A percentile compares a stretch with the other conserved stretches of the same genome.
phyloP scores from a whole-genome alignment of 345 rosid genomes.

The Citrus inodora region DNA sequence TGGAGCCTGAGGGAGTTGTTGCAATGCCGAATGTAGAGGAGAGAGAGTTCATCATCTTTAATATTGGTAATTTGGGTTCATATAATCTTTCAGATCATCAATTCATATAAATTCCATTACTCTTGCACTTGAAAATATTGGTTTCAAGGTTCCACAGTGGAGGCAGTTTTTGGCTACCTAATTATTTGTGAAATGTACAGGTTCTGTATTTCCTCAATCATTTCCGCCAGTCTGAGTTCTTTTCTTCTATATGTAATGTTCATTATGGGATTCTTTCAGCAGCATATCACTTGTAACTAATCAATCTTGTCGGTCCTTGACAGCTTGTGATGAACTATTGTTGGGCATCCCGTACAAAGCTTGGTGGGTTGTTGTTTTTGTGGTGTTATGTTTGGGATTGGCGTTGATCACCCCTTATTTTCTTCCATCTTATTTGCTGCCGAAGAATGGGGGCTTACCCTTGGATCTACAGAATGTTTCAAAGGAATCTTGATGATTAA shows the following conservation, averaged over 20 bases:
- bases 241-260: not conserved
- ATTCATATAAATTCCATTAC: not conserved
- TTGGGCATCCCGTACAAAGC: constrained; percentile 69
- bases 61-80: constrained; percentile 51
- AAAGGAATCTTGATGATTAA: constrained; percentile 34
- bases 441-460: constrained; percentile 18
- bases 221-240: not conserved
- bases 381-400: constrained; percentile 50
- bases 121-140: not conserved
- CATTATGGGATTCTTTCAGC: not conserved
- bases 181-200: not conserved
- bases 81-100: not conserved
- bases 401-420: constrained; percentile 53
- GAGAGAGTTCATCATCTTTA: constrained; percentile 53
- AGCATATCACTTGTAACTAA: not conserved
- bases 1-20: constrained; percentile 83
- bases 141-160: not conserved
- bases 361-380: constrained; percentile 63
- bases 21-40: constrained; percentile 57
- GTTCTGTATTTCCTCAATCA: too few species aligned
- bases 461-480: constrained; percentile 10
- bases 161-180: not conserved
- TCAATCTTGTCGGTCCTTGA: constrained; percentile 2
- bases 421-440: constrained; percentile 49
- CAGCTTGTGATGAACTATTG: constrained; percentile 80